phyloP scores from a whole-genome alignment of 1,139 yeast species.

The Debaryomyces sp. region DNA sequence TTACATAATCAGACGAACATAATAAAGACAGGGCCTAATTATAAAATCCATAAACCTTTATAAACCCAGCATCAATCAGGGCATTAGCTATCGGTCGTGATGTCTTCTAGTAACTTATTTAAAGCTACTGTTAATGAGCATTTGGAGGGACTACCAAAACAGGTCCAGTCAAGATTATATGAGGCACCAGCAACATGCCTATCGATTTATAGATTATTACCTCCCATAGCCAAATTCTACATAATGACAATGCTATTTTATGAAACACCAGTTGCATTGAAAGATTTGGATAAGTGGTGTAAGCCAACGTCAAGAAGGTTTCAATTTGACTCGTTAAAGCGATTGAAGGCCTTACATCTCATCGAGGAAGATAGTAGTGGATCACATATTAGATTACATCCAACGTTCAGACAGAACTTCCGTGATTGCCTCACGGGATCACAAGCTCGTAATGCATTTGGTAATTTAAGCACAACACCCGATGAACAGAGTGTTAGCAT shows the following conservation, averaged over 20 bases:
- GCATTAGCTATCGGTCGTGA: constrained; percentile 9
- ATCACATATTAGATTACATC: constrained; percentile 62
- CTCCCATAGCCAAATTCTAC: constrained; percentile 86
- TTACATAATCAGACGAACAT: neutral
- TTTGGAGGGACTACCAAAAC: constrained; percentile 83
- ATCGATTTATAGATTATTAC: constrained; percentile 84
- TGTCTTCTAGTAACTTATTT: constrained; percentile 51
- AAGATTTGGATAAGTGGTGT: constrained; percentile 78
- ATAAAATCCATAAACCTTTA: neutral
- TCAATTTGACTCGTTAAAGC: constrained; percentile 77
- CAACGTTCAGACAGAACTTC: constrained; percentile 73
- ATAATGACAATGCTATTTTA: constrained; percentile 86
- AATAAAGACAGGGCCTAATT: neutral
- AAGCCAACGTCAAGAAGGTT: constrained; percentile 55
- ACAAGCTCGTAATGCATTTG: constrained; percentile 50
- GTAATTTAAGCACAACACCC: constrained; percentile 34
- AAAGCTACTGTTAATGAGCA: constrained; percentile 86
- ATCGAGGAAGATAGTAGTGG: constrained; percentile 65
- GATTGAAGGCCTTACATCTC: constrained; percentile 75
- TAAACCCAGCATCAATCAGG: neutral
- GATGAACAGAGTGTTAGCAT: constrained; percentile 57
- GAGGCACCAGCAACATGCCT: constrained; percentile 88
- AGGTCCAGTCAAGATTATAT: constrained; percentile 78
- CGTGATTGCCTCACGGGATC: constrained; percentile 86
- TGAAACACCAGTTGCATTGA: constrained; percentile 68